Percentiles rank a stretch among this genome's conserved stretches.
Conservation (phyloP, 2,329 filamentous ascomycete genomes). For the Dendrostoma leiphaemia region DNA sequence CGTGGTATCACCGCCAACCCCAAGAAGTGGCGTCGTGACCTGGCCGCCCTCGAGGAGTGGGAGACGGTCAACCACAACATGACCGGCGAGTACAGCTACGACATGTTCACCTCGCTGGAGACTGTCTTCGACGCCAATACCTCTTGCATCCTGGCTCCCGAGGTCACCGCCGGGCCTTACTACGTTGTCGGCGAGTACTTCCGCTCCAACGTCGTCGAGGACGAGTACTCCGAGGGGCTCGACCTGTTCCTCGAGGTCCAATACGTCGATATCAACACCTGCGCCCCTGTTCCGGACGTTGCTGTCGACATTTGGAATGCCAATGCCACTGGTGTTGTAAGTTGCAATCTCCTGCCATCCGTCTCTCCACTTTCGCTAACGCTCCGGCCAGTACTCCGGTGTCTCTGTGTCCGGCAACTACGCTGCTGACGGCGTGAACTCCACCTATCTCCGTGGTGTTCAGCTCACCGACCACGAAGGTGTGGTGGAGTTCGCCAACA, state of each 20-base stretch:
- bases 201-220: slow-evolving; percentile 42
- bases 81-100: slow-evolving; percentile 25
- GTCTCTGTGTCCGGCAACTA: slow-evolving; percentile 27
- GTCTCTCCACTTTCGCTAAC: slow-evolving; percentile 28
- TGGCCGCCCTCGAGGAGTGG: slow-evolving; percentile 31
- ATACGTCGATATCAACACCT: slow-evolving; percentile 35
- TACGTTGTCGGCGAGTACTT: slow-evolving; percentile 44
- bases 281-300: slow-evolving; percentile 38
- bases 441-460: slow-evolving; percentile 17
- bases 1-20: slow-evolving; percentile 29
- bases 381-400: slow-evolving; percentile 29
- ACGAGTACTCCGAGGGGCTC: slow-evolving; percentile 36
- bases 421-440: slow-evolving; percentile 12
- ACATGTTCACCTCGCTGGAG: slow-evolving; percentile 32
- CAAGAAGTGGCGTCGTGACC: slow-evolving; percentile 31
- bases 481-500: slow-evolving; percentile 15
- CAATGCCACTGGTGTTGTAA: slow-evolving; percentile 35
- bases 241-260: slow-evolving; percentile 38
- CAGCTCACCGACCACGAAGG: slow-evolving; percentile 19
- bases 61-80: slow-evolving; percentile 34
- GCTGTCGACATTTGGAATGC: slow-evolving; percentile 45
- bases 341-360: not conserved
- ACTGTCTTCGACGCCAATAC: slow-evolving; percentile 34
- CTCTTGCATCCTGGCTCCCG: slow-evolving; percentile 33
- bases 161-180: slow-evolving; percentile 32